These are phyloP conservation scores for Strobilomyces dryophilus DNA, from an alignment of 768 basidiomycete species.

Conservation along the genomic window DNA sequence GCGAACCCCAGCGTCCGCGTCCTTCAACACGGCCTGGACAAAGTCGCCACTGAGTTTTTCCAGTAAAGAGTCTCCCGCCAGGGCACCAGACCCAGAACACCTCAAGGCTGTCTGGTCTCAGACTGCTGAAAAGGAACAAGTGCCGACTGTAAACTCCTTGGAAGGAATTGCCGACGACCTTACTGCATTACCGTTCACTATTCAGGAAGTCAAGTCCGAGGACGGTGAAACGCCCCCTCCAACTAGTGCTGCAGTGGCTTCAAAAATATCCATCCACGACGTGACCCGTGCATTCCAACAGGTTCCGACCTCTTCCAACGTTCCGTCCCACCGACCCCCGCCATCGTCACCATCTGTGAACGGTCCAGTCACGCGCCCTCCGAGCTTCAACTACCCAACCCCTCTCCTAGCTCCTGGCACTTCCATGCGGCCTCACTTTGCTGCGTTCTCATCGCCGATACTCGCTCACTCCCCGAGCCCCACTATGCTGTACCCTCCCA, in stretches of 20 bases:
- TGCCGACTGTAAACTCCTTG: conserved; percentile 71
- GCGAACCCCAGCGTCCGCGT: conserved; percentile 42
- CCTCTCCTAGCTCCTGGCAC: conserved; percentile 42
- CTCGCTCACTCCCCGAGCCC: conserved; percentile 70
- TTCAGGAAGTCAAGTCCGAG: conserved; percentile 85
- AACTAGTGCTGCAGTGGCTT: conserved; percentile 48
- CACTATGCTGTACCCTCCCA: conserved; percentile 60
- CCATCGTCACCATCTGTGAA: conserved; percentile 49
- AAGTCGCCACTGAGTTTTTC: conserved; percentile 48
- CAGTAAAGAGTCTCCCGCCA: conserved; percentile 63
- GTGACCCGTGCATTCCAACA: conserved; percentile 86
- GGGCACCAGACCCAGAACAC: conserved; percentile 78
- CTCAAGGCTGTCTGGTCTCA: conserved; percentile 84
- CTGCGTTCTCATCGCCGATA: conserved; percentile 63
- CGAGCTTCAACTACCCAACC: conserved; percentile 30
- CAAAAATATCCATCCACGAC: conserved; percentile 77
- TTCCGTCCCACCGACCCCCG: conserved; percentile 42
- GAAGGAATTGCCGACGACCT: conserved; percentile 83
- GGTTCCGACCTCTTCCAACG: conserved; percentile 61
- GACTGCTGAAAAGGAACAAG: conserved; percentile 63
- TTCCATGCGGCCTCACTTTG: conserved; percentile 53
- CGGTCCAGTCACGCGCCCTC: conserved; percentile 26
- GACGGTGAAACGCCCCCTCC: conserved; percentile 80
- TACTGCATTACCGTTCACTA: conserved; percentile 70
- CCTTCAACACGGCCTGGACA: conserved; percentile 45